phyloP scores from a whole-genome alignment of 192 early-diverging fungal genomes.

The Gorgonomyces haynaldii region DNA sequence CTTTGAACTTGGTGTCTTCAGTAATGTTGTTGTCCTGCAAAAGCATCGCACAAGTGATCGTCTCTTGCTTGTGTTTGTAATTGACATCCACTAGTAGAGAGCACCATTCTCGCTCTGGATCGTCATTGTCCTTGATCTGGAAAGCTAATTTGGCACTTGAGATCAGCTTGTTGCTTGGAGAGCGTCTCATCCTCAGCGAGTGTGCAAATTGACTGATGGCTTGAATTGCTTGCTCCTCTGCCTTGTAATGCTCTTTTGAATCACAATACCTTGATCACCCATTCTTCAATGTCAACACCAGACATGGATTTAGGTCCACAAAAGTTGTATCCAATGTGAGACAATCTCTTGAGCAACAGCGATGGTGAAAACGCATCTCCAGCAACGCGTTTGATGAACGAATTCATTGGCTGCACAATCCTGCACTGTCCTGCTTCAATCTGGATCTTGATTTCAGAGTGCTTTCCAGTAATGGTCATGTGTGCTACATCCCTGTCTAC shows the following conservation, averaged over 20 bases:
- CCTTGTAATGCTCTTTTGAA: conserved; percentile 21
- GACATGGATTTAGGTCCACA: conserved; percentile 25
- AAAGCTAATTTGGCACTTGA: conserved; percentile 25
- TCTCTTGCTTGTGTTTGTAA: conserved; percentile 15
- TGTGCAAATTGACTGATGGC: conserved; percentile 26
- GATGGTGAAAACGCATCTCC: conserved; percentile 20
- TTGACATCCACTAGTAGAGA: neutral
- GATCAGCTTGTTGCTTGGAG: conserved; percentile 19
- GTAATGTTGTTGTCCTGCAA: neutral
- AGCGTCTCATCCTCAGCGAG: conserved; percentile 13
- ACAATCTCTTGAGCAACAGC: conserved; percentile 31
- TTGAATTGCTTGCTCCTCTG: conserved; percentile 22
- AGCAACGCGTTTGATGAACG: conserved; percentile 11
- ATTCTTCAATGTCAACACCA: conserved; percentile 29
- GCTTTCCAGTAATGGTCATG: conserved; percentile 20
- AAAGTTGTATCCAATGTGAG: conserved; percentile 33
- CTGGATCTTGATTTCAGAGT: conserved; percentile 29
- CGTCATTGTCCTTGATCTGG: conserved; percentile 12
- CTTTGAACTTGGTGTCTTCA: neutral
- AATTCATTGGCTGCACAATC: conserved; percentile 14
- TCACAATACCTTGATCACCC: conserved; percentile 31
- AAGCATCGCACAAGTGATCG: neutral
- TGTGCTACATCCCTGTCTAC: conserved; percentile 11
- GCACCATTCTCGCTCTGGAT: conserved; percentile 2
- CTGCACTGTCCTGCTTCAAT: conserved; percentile 29